Conservation (phyloP, 2,329 filamentous ascomycete genomes). For the Colletotrichum sp. region DNA sequence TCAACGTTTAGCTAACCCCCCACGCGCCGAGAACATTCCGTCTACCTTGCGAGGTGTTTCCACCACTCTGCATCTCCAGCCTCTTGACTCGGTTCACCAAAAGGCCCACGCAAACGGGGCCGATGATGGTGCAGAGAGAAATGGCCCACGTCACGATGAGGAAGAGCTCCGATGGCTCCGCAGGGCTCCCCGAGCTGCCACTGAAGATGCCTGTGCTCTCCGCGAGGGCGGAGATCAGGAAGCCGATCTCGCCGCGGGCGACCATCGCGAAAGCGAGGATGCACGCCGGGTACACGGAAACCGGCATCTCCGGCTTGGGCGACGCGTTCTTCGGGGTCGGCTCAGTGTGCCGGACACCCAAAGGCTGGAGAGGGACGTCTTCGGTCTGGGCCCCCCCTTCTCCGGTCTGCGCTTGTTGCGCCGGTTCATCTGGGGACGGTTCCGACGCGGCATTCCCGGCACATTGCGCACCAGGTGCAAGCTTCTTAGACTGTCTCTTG, state of each 20-base stretch:
- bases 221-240: conserved; percentile 74
- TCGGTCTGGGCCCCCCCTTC: neutral
- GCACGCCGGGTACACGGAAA: conserved; percentile 70
- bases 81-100: conserved; percentile 47
- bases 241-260: conserved; percentile 80
- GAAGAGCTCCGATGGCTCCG: conserved; percentile 46
- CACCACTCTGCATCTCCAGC: conserved; percentile 22
- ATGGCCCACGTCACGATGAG: conserved; percentile 62
- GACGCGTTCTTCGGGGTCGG: conserved; percentile 12
- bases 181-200: neutral
- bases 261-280: conserved; percentile 75
- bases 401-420: neutral
- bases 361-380: neutral
- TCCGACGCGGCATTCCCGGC: neutral
- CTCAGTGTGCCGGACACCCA: conserved; percentile 19
- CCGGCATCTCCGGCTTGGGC: conserved; percentile 46
- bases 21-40: conserved; percentile 18
- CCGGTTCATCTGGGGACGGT: neutral
- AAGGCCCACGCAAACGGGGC: conserved; percentile 53
- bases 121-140: conserved; percentile 57
- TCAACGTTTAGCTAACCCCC: conserved; percentile 5
- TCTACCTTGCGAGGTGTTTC: neutral
- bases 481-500: neutral
- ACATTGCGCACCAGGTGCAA: conserved; percentile 12
- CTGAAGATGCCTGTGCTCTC: conserved; percentile 55